Percentiles rank a stretch among this genome's conserved stretches.
phyloP scores from a whole-genome alignment of 441 rosid genomes.

The Viola pubescens region DNA sequence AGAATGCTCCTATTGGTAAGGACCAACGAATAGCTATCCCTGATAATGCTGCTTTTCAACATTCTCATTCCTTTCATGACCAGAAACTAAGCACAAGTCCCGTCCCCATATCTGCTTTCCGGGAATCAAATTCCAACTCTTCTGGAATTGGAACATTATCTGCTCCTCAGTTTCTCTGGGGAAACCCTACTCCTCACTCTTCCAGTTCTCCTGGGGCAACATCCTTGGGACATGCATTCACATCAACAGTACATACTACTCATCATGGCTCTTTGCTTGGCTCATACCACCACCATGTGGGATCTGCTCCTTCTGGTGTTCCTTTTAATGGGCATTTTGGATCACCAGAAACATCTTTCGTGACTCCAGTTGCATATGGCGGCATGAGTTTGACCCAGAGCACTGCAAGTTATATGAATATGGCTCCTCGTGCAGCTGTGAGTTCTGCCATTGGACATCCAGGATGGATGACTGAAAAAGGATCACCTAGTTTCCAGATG shows the following conservation, averaged over 20 bases:
- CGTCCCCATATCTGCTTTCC: slow-evolving; percentile 39
- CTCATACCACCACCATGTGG: slow-evolving; percentile 61
- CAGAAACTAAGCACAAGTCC: slow-evolving; percentile 45
- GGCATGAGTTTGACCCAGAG: slow-evolving; percentile 36
- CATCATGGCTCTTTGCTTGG: slow-evolving; percentile 45
- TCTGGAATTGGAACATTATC: slow-evolving; percentile 52
- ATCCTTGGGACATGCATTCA: slow-evolving; percentile 39
- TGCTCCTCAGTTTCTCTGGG: slow-evolving; percentile 83
- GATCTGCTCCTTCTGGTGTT: slow-evolving; percentile 75
- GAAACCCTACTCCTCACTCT: slow-evolving; percentile 57
- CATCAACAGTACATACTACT: slow-evolving; percentile 33
- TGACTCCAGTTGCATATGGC: slow-evolving; percentile 37
- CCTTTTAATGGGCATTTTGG: slow-evolving; percentile 49
- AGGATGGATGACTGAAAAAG: slow-evolving; percentile 39
- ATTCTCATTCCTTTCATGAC: slow-evolving; percentile 54
- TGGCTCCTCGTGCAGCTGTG: slow-evolving; percentile 35
- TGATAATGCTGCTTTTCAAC: slow-evolving; percentile 37
- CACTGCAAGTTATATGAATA: slow-evolving; percentile 41
- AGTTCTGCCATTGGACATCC: slow-evolving; percentile 32
- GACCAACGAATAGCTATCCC: slow-evolving; percentile 47
- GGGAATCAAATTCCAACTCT: slow-evolving; percentile 43
- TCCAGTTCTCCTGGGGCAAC: slow-evolving; percentile 52
- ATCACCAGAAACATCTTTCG: slow-evolving; percentile 51
- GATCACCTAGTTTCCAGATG: slow-evolving; percentile 46
- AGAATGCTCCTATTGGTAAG: slow-evolving; percentile 63